Conservation (phyloP, 2,329 filamentous ascomycete genomes). For the Bipolaris victoriae region DNA sequence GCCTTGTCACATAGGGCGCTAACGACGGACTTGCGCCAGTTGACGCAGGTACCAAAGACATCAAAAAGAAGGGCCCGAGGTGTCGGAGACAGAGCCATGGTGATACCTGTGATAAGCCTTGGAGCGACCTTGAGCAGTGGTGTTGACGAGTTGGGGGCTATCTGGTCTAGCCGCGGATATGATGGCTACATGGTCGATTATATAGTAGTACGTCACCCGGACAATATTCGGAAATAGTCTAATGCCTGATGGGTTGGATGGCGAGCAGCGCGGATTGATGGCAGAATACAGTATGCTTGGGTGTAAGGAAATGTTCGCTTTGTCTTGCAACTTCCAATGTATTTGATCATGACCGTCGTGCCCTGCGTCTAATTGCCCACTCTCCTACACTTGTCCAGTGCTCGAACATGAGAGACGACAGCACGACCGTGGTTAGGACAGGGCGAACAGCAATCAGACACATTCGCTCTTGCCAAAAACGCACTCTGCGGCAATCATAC, state of each 20-base stretch:
- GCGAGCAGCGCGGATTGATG: background rate
- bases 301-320: background rate
- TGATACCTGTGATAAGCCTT: constrained; percentile 15
- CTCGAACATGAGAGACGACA: no score
- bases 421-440: no score
- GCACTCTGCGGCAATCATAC: no score
- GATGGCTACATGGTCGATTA: background rate
- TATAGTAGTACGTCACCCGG: constrained; percentile 6
- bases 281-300: background rate
- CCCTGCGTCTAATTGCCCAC: background rate
- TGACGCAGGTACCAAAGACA: constrained; percentile 79
- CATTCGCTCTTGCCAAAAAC: no score
- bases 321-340: background rate
- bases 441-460: no score
- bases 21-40: constrained; percentile 75
- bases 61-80: constrained; percentile 72
- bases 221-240: background rate
- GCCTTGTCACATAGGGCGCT: constrained; percentile 62
- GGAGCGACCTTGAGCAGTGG: background rate
- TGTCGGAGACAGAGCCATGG: constrained; percentile 33
- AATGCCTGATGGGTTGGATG: background rate
- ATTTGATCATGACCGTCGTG: background rate
- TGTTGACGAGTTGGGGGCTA: background rate
- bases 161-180: background rate
- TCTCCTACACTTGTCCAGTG: no score